These are phyloP conservation scores for Thelonectria discophora DNA, from an alignment of 2,329 filamentous ascomycete species.

Conservation along the genomic window DNA sequence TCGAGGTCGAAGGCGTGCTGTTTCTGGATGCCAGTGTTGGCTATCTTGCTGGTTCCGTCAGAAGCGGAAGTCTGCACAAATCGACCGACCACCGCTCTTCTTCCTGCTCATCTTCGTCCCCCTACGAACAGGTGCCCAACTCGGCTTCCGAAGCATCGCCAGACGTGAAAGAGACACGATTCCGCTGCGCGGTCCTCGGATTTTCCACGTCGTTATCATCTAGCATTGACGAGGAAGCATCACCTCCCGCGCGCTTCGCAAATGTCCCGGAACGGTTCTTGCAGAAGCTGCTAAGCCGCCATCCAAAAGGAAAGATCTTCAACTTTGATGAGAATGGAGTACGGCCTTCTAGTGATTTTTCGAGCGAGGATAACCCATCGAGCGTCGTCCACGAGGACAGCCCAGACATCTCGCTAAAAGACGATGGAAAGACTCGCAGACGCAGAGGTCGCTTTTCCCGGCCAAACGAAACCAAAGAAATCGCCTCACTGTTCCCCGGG, in stretches of 20 bases:
- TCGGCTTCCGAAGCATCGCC: neutral
- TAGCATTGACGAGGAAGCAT: constrained; percentile 44
- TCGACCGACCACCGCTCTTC: neutral
- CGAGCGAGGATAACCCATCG: constrained; percentile 30
- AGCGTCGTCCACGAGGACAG: neutral
- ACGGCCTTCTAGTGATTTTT: constrained; percentile 44
- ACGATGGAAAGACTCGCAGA: constrained; percentile 17
- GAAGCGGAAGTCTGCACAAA: neutral
- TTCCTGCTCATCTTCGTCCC: neutral
- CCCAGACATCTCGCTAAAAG: neutral
- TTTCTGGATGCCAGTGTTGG: constrained; percentile 41
- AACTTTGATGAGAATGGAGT: constrained; percentile 53
- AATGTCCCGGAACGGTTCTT: constrained; percentile 52
- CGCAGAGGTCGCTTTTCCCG: neutral
- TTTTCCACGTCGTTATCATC: constrained; percentile 49
- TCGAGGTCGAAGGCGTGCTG: constrained; percentile 52
- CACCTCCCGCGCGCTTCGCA: constrained; percentile 24
- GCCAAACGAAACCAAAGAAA: constrained; percentile 33
- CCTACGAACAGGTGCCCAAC: neutral
- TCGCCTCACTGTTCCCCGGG: constrained; percentile 51
- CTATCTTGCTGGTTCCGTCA: neutral
- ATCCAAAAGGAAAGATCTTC: constrained; percentile 58
- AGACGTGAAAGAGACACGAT: constrained; percentile 27
- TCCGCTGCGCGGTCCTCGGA: constrained; percentile 48
- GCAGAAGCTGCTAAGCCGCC: constrained; percentile 51